Percentiles rank a stretch among this genome's conserved stretches.
phyloP scores from a whole-genome alignment of 768 basidiomycete genomes.

The Gymnopilus dilepis region DNA sequence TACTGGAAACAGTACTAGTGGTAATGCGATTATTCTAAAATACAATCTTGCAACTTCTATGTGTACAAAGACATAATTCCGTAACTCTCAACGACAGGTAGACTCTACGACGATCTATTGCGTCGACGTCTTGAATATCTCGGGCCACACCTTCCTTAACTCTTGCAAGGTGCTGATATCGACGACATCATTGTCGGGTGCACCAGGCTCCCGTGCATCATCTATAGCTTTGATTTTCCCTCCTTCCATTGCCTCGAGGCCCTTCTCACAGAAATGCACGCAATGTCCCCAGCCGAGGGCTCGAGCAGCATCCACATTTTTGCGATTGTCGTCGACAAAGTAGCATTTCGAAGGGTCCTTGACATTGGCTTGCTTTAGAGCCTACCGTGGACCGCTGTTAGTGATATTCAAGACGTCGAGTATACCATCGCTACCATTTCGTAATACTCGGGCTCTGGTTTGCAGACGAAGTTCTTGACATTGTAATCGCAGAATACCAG shows the following conservation, averaged over 20 bases:
- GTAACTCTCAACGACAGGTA: no score
- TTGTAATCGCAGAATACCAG: constrained; percentile 82
- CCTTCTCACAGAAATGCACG: constrained; percentile 78
- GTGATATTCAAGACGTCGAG: background rate
- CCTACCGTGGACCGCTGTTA: constrained; percentile 44
- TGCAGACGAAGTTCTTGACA: constrained; percentile 71
- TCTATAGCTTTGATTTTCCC: constrained; percentile 57
- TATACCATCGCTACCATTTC: constrained; percentile 45
- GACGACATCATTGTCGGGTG: constrained; percentile 49
- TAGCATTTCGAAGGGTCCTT: constrained; percentile 72
- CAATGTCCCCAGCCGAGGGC: constrained; percentile 73
- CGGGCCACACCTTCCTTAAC: constrained; percentile 73
- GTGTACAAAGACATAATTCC: background rate
- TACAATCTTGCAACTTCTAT: background rate
- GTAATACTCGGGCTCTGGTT: constrained; percentile 80
- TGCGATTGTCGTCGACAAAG: constrained; percentile 80
- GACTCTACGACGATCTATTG: no score
- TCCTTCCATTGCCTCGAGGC: constrained; percentile 66
- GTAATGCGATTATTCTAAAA: no score
- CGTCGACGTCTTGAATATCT: constrained; percentile 58
- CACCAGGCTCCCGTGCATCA: constrained; percentile 39
- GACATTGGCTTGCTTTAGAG: constrained; percentile 64
- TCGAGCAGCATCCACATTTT: constrained; percentile 71
- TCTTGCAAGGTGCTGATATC: constrained; percentile 66
- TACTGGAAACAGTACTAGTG: no score